These are phyloP conservation scores for Microcyclosporella mali DNA, from an alignment of 2,329 filamentous ascomycete species.

Conservation along the genomic window DNA sequence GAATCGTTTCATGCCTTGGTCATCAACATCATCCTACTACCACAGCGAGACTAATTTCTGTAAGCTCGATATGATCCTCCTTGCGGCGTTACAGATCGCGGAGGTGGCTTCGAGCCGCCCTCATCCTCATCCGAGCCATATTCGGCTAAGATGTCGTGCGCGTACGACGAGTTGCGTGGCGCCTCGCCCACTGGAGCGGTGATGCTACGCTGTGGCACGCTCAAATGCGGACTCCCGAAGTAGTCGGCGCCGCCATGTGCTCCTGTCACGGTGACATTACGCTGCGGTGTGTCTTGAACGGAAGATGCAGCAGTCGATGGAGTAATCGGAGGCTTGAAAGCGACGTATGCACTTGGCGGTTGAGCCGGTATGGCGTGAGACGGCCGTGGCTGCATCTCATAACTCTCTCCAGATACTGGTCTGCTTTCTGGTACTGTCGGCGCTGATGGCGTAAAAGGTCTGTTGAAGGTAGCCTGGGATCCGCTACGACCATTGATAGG, in stretches of 20 bases:
- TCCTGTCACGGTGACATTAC: slow-evolving; percentile 18
- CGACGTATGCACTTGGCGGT: slow-evolving; percentile 21
- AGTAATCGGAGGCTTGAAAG: slow-evolving; percentile 28
- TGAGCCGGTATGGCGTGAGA: slow-evolving; percentile 10
- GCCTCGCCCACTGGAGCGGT: slow-evolving; percentile 15
- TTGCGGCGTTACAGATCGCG: background rate
- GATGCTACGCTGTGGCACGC: slow-evolving; percentile 17
- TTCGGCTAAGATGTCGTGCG: slow-evolving; percentile 3
- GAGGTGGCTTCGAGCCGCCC: background rate
- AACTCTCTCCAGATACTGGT: slow-evolving; percentile 19
- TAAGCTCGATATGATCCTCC: too few species aligned
- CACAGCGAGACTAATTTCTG: too few species aligned
- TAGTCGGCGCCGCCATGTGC: slow-evolving; percentile 13
- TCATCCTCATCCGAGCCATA: slow-evolving; percentile 11
- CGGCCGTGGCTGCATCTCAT: slow-evolving; percentile 28
- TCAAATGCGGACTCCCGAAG: slow-evolving; percentile 9
- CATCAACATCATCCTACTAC: too few species aligned
- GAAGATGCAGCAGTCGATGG: slow-evolving; percentile 3
- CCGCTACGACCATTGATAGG: background rate
- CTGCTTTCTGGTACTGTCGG: slow-evolving; percentile 5
- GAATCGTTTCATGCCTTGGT: too few species aligned
- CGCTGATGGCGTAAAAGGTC: slow-evolving; percentile 1
- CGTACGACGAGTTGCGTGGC: slow-evolving; percentile 1
- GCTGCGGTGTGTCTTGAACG: slow-evolving; percentile 8
- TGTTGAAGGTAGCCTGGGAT: background rate